A percentile compares a stretch with the other conserved stretches of the same genome.
Conservation (phyloP, 306 rosid genomes). For the Herpetospermum pedunculosum region DNA sequence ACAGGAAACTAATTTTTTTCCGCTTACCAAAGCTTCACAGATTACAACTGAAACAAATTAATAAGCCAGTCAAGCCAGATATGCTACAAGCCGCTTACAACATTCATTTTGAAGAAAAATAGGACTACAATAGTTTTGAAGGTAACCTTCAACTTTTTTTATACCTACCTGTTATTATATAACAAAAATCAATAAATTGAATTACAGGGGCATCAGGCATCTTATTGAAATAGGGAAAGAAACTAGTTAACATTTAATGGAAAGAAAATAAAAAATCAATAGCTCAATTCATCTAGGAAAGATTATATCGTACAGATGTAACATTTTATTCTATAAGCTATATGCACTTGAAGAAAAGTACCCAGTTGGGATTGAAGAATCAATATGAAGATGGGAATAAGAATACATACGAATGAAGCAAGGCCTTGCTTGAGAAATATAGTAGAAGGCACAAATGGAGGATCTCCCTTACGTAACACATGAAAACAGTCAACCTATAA, state of each 20-base stretch:
- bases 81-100: background rate
- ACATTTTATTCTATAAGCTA: background rate
- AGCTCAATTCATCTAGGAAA: background rate
- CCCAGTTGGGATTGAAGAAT: background rate
- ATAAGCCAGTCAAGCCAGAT: background rate
- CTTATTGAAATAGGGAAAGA: background rate
- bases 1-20: too few relatives aligned
- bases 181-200: background rate
- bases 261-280: background rate
- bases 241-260: background rate
- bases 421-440: conserved; percentile 85
- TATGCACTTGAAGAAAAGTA: background rate
- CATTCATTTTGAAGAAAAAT: background rate
- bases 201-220: background rate
- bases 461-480: conserved; percentile 91
- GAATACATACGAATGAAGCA: conserved; percentile 67
- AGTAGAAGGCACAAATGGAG: conserved; percentile 81
- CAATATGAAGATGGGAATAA: background rate
- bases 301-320: background rate
- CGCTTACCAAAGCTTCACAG: background rate
- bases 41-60: background rate
- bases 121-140: background rate
- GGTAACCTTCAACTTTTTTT: background rate
- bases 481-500: conserved; percentile 96
- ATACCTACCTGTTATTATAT: background rate